These are phyloP conservation scores for Coniosporium tulheliwenetii DNA, from an alignment of 2,329 filamentous ascomycete species.

Conservation along the genomic window DNA sequence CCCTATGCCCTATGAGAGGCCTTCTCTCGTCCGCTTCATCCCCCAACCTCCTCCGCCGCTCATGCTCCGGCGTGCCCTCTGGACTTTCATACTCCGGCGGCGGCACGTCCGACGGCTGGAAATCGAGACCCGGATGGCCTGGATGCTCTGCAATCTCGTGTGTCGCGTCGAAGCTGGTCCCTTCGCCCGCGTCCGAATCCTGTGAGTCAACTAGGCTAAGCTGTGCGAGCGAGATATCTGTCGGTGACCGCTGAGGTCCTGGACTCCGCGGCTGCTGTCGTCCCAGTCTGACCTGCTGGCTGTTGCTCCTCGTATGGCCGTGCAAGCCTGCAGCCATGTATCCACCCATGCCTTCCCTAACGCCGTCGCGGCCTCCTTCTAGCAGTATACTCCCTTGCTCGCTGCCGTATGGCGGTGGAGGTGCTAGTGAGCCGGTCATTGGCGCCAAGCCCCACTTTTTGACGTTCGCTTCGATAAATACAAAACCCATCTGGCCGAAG, in stretches of 20 bases:
- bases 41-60: neutral
- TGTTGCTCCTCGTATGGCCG: constrained; percentile 59
- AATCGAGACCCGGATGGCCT: constrained; percentile 12
- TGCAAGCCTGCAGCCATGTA: constrained; percentile 22
- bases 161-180: constrained; percentile 36
- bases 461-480: constrained; percentile 98
- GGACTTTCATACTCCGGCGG: constrained; percentile 35
- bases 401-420: constrained; percentile 89
- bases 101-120: constrained; percentile 5
- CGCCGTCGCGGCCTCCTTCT: constrained; percentile 50
- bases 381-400: constrained; percentile 94
- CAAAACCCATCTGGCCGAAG: constrained; percentile 93
- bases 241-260: constrained; percentile 78
- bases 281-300: constrained; percentile 58
- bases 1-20: neutral
- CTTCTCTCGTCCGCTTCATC: neutral
- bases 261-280: constrained; percentile 62
- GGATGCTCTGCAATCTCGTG: constrained; percentile 7
- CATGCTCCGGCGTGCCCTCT: constrained; percentile 16
- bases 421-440: constrained; percentile 86
- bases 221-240: constrained; percentile 87
- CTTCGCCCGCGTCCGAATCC: constrained; percentile 48
- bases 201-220: constrained; percentile 52
- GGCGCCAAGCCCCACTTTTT: constrained; percentile 99
- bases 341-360: constrained; percentile 31